Percentiles rank a stretch among this genome's conserved stretches.
phyloP scores from a whole-genome alignment of 2,329 filamentous ascomycete species.

The Didymella lethalis region DNA sequence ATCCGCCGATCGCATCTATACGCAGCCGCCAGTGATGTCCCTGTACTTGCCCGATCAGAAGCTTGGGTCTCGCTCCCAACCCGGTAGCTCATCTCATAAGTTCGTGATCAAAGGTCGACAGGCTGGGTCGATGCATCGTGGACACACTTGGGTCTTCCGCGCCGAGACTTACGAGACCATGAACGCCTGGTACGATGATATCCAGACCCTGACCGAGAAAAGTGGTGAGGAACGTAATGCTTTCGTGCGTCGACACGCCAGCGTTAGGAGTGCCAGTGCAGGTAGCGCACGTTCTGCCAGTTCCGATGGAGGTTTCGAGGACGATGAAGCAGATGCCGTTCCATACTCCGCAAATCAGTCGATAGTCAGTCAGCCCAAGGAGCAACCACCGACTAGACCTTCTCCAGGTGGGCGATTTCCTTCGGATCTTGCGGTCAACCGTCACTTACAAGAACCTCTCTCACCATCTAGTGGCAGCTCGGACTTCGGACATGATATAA shows the following conservation, averaged over 20 bases:
- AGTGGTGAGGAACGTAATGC: conserved; percentile 86
- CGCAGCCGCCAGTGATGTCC: conserved; percentile 92
- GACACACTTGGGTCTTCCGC: conserved; percentile 73
- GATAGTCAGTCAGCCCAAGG: conserved; percentile 47
- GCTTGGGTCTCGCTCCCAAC: conserved; percentile 86
- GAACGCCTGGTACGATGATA: conserved; percentile 96
- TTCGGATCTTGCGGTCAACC: conserved; percentile 87
- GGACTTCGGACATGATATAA: conserved; percentile 66
- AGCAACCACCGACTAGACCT: conserved; percentile 68
- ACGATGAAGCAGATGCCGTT: conserved; percentile 69
- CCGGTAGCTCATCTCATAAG: conserved; percentile 88
- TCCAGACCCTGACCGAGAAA: conserved; percentile 87
- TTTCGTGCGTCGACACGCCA: conserved; percentile 82
- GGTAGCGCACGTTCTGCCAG: conserved; percentile 63
- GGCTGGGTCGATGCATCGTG: conserved; percentile 88
- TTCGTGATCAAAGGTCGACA: conserved; percentile 97
- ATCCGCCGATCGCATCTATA: conserved; percentile 85
- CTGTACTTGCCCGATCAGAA: conserved; percentile 95
- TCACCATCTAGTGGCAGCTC: conserved; percentile 86
- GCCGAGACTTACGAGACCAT: conserved; percentile 85
- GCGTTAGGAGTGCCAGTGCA: conserved; percentile 78
- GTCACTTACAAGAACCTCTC: conserved; percentile 80
- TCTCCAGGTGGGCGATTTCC: conserved; percentile 96
- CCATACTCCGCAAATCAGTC: conserved; percentile 69
- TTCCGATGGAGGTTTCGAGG: conserved; percentile 47